These are phyloP conservation scores for Brettanomyces anomalus DNA, from an alignment of 805 yeast species.

Conservation along the genomic window DNA sequence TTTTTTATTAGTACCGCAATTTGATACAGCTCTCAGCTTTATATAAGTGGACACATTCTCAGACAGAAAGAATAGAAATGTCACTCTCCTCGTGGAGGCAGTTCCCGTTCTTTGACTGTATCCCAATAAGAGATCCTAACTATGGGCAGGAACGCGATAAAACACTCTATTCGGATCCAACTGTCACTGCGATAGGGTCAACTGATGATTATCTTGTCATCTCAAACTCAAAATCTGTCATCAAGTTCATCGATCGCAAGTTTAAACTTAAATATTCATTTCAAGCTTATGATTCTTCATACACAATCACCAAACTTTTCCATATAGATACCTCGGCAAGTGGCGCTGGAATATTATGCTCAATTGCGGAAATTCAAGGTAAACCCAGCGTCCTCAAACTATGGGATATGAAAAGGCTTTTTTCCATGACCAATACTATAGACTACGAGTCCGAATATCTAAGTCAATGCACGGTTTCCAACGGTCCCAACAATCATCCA, in stretches of 20 bases:
- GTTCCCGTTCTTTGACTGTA: slow-evolving; percentile 75
- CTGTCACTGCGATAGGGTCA: slow-evolving; percentile 55
- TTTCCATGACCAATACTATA: slow-evolving; percentile 19
- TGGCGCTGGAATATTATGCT: slow-evolving; percentile 39
- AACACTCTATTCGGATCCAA: slow-evolving; percentile 73
- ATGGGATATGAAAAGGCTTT: slow-evolving; percentile 58
- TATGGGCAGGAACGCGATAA: slow-evolving; percentile 37
- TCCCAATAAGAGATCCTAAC: slow-evolving; percentile 80
- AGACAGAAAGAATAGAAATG: slow-evolving; percentile 11
- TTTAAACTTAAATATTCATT: slow-evolving; percentile 43
- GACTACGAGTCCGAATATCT: slow-evolving; percentile 37
- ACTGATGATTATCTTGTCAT: slow-evolving; percentile 48
- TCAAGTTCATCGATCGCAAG: slow-evolving; percentile 49
- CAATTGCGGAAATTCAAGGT: slow-evolving; percentile 71
- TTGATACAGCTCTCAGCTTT: too few species aligned
- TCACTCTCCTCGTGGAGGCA: slow-evolving; percentile 41
- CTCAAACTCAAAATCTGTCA: slow-evolving; percentile 41
- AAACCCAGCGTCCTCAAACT: slow-evolving; percentile 57
- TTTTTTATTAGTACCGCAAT: not conserved
- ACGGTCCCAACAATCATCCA: slow-evolving; percentile 74
- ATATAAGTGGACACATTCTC: too few species aligned
- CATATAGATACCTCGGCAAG: slow-evolving; percentile 19
- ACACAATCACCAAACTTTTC: slow-evolving; percentile 50
- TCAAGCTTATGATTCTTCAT: slow-evolving; percentile 56
- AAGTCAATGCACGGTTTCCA: slow-evolving; percentile 52